Base-by-base conservation (phyloP, 768 basidiomycete species). In the Tulasnella sp. region DNA sequence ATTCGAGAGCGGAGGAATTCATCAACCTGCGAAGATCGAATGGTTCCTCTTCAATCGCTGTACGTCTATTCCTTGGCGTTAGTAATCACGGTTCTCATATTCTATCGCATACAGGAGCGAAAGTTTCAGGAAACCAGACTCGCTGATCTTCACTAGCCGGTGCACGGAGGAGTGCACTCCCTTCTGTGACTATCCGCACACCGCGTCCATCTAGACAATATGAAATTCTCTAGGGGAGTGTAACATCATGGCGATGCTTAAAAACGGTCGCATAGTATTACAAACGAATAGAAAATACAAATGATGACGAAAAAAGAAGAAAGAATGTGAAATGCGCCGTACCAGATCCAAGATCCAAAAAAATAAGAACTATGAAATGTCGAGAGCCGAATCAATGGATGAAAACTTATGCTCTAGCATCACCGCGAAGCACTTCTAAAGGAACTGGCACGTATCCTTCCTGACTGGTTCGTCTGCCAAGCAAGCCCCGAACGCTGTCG, bases 391-490 rank as follows among this genome's bases (percentile, higher is more conserved):
- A 26, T 29, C 9, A 32, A 32, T 11, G 13, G 5, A 9, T 5
- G 32, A 29, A 67, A 10, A 32, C 6, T 67, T 67, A 67, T 32
- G 32, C 61, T 11, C 61, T 67, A 29, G 61, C 61, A 67, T 67
- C 61, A 5, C 61, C 61, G 13, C 61, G 61, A 29, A 67, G 61
- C 3, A 92, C 86, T 82, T 94, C 93, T 29, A 93, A 87, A 29
- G 93, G 91, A 76, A 95, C 81, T 81, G 89, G 91, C 73, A 87
- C 89, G 81, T 95, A 95, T 7, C 91, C 91, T 73, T 84, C 85
- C 39, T 81, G 84, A 37, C 83, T 84, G 79, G 84, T 83, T 80
- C 85, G 81, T 78, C 70, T 80, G 84, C 70, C 80, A n/a, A 88
- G 84, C 44, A 87, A 72, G 3, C 86, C 85, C 73, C 85, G 78